Base-by-base conservation (phyloP, 2,329 filamentous ascomycete genomes). In the Ascochyta pisi region DNA sequence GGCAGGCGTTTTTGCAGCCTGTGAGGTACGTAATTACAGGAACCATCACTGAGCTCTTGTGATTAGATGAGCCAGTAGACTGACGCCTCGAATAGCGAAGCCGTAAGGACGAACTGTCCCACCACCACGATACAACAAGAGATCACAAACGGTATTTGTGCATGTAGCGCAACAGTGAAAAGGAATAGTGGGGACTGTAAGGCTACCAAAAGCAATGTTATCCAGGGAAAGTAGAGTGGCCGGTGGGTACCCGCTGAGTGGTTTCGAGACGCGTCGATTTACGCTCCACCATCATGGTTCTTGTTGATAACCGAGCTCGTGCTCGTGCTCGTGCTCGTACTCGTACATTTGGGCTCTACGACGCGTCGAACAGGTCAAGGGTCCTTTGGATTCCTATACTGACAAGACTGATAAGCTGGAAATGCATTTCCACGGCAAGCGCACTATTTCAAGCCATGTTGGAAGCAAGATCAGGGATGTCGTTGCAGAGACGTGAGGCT, bases 231-330 rank as follows among this genome's bases (percentile, higher is more conserved):
- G 37, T 29, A 42, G n/a, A 43, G 26, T 35, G 47, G 37, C 16
- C 16, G 26, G 31, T 6, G 33, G 22, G 42, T 15, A 16, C 24
- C 46, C 29, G 22, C 31, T 39, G 15, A 29, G 53, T 16, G 31
- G 44, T 53, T 40, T 37, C 26, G 31, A 44, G 40, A 52, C 54
- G 49, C 54, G 54, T 57, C 27, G 46, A 39, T 46, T 43, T 43
- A 29, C 27, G 54, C 34, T 50, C 49, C 40, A 50, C 50, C 29
- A 52, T 41, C 29, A 52, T 41, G 44, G 40, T 49, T 50, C 49
- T 46, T 53, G 35, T 50, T 46, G 34, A 13, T 42, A 39, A 24
- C 44, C 49, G 34, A 49, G 54, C 43, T 57, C 22, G 42, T 48
- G 48, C 54, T 57, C 22, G 42, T 48, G 48, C 54, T 55, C 19